Evolutionary conservation across 352 stramenopile species (phyloP).

Genomic region (Globisporangium camurandrum): DNA sequence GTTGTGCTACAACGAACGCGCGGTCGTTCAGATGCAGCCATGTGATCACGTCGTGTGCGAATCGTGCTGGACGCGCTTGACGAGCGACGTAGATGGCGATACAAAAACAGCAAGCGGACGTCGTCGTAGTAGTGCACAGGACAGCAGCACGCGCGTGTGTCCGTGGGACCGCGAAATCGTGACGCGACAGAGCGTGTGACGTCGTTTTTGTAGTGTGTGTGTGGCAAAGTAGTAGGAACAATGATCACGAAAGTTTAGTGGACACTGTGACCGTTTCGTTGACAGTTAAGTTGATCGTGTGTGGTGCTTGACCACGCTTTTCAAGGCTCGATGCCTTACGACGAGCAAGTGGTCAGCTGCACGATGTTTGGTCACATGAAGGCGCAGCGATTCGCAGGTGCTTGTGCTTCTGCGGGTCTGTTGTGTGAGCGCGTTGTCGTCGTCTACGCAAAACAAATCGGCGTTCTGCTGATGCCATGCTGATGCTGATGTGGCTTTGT

Average conservation of each 20-base stretch:
- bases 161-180: conserved; percentile 59
- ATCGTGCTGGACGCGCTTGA: conserved; percentile 22
- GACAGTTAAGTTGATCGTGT: too few relatives aligned
- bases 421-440: background rate
- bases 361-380: conserved; percentile 11
- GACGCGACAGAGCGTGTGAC: conserved; percentile 14
- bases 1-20: conserved; percentile 35
- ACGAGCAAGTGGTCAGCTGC: background rate
- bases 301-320: background rate
- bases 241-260: too few relatives aligned
- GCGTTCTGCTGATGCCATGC: background rate
- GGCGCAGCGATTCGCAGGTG: conserved; percentile 9
- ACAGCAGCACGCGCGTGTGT: conserved; percentile 24
- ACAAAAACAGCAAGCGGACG: too few relatives aligned
- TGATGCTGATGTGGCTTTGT: too few relatives aligned
- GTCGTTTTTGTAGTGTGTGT: too few relatives aligned
- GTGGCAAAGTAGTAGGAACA: conserved; percentile 11
- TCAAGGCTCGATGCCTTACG: background rate
- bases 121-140: too few relatives aligned
- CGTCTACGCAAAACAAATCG: background rate
- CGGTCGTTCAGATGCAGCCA: conserved; percentile 46
- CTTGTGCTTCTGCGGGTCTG: background rate
- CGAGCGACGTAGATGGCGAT: background rate
- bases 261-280: too few relatives aligned
- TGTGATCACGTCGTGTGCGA: conserved; percentile 43